A percentile compares a stretch with the other conserved stretches of the same genome.
Conservation (phyloP, 2,329 filamentous ascomycete species). For the Paracamarosporium sp. region DNA sequence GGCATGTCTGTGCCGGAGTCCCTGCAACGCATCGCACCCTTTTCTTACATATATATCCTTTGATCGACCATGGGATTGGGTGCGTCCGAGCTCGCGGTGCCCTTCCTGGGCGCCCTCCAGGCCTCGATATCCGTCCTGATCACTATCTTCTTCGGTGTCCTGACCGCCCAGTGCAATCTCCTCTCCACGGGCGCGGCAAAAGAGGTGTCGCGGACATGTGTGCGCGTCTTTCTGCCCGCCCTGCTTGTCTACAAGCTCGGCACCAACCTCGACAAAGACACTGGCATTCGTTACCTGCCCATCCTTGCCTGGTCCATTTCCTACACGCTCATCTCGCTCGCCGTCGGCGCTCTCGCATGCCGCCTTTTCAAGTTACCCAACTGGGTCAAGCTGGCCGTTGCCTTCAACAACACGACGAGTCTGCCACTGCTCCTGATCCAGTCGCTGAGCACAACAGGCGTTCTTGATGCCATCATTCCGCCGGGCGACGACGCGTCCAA, state of each 20-base stretch:
- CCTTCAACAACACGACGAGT: conserved; percentile 65
- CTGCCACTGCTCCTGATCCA: conserved; percentile 60
- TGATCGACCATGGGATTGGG: conserved; percentile 26
- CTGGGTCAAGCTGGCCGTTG: conserved; percentile 62
- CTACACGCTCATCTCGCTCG: conserved; percentile 59
- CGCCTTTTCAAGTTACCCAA: conserved; percentile 57
- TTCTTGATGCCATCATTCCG: conserved; percentile 58
- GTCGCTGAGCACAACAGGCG: conserved; percentile 62
- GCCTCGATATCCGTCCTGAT: conserved; percentile 62
- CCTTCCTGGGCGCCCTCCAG: conserved; percentile 62
- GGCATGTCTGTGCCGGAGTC: conserved; percentile 2
- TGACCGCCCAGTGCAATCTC: conserved; percentile 58
- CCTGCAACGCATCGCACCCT: neutral
- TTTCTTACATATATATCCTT: neutral
- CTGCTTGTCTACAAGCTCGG: conserved; percentile 62
- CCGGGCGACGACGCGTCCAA: conserved; percentile 50
- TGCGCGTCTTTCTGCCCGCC: conserved; percentile 61
- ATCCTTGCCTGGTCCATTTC: conserved; percentile 59
- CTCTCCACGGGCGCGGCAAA: conserved; percentile 57
- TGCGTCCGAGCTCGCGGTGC: conserved; percentile 40
- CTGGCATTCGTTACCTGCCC: conserved; percentile 56
- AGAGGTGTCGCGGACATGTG: conserved; percentile 60
- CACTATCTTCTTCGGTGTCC: conserved; percentile 54
- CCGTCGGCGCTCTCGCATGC: conserved; percentile 53
- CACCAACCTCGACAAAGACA: conserved; percentile 56